Evolutionary conservation across 2,329 filamentous ascomycete species (phyloP).

Genomic region (Tolypocladium tropicale): DNA sequence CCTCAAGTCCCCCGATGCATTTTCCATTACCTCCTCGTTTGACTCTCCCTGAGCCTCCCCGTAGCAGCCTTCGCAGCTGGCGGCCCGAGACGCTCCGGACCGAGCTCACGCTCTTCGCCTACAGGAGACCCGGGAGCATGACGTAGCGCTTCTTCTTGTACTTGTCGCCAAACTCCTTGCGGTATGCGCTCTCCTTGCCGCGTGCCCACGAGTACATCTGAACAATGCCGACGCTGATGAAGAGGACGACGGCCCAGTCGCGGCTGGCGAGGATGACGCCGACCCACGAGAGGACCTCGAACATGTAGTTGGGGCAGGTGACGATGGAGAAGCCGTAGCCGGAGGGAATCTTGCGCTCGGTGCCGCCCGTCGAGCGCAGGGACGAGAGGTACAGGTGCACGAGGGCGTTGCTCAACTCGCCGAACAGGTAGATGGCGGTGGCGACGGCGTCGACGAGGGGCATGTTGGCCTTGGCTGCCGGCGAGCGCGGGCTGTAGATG

Average conservation of each 20-base stretch:
- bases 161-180: slow-evolving; percentile 81
- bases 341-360: slow-evolving; percentile 76
- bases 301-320: slow-evolving; percentile 96
- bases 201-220: slow-evolving; percentile 85
- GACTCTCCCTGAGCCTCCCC: background rate
- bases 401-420: slow-evolving; percentile 70
- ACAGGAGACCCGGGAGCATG: slow-evolving; percentile 72
- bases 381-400: slow-evolving; percentile 71
- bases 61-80: background rate
- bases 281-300: slow-evolving; percentile 79
- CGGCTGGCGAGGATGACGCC: slow-evolving; percentile 72
- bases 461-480: slow-evolving; percentile 45
- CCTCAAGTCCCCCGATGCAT: background rate
- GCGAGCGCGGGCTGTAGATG: slow-evolving; percentile 68
- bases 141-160: slow-evolving; percentile 91
- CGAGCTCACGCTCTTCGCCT: slow-evolving; percentile 10
- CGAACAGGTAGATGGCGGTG: slow-evolving; percentile 61
- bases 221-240: slow-evolving; percentile 58
- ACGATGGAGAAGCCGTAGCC: slow-evolving; percentile 80
- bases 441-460: slow-evolving; percentile 53
- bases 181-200: slow-evolving; percentile 86
- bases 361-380: slow-evolving; percentile 69
- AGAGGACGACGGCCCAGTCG: slow-evolving; percentile 68
- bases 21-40: background rate
- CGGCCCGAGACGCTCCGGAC: background rate